Evolutionary conservation across 768 basidiomycete genomes (phyloP).

Genomic region (Leccinum subgranulosum): DNA sequence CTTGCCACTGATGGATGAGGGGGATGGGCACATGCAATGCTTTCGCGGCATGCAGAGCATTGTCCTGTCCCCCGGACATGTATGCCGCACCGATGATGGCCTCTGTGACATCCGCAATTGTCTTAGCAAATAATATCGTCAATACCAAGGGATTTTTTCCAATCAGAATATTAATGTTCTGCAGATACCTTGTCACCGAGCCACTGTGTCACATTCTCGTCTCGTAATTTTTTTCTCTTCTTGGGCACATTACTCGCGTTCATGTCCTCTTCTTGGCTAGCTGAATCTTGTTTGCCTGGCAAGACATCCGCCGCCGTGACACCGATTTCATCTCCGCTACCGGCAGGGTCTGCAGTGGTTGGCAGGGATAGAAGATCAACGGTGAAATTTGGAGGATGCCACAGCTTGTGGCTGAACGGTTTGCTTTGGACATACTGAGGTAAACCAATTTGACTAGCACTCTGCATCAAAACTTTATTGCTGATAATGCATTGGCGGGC

Average conservation of each 20-base stretch:
- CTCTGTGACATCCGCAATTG: conserved; percentile 81
- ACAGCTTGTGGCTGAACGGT: conserved; percentile 62
- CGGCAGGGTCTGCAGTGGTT: conserved; percentile 18
- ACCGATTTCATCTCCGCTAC: conserved; percentile 31
- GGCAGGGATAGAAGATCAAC: conserved; percentile 23
- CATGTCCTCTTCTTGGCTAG: conserved; percentile 11
- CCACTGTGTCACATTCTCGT: conserved; percentile 48
- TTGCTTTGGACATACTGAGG: conserved; percentile 73
- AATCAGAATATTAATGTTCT: neutral
- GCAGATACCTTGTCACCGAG: conserved; percentile 72
- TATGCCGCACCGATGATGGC: conserved; percentile 84
- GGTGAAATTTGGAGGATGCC: conserved; percentile 53
- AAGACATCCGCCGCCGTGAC: conserved; percentile 6
- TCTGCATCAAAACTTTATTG: conserved; percentile 61
- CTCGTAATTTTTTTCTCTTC: conserved; percentile 42
- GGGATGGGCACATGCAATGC: conserved; percentile 64
- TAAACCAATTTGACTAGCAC: conserved; percentile 55
- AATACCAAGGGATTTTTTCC: conserved; percentile 2
- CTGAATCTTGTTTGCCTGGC: conserved; percentile 10
- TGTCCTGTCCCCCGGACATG: conserved; percentile 66
- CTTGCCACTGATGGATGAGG: conserved; percentile 64
- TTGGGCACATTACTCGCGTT: conserved; percentile 4
- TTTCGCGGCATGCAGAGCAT: conserved; percentile 62
- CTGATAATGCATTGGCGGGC: conserved; percentile 69
- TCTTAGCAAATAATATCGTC: conserved; percentile 39